phyloP scores from a whole-genome alignment of 768 basidiomycete genomes.

The Tulasnella sp. region DNA sequence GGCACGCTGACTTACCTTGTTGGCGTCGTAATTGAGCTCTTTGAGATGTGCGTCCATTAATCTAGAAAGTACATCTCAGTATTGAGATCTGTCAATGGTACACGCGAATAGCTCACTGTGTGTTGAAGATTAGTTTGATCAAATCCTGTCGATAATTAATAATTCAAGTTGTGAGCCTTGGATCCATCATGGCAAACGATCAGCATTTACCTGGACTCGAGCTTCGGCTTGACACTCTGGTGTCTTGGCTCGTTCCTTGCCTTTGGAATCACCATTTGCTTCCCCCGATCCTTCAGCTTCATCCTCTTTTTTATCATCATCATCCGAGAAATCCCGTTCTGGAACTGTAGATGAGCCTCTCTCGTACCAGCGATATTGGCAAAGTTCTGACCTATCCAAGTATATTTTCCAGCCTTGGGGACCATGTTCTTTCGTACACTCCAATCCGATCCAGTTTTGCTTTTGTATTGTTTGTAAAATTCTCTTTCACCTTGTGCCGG shows the following conservation, averaged over 20 bases:
- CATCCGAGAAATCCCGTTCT: slow-evolving; percentile 37
- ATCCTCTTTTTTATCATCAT: slow-evolving; percentile 26
- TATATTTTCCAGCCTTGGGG: slow-evolving; percentile 35
- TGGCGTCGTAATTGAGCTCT: slow-evolving; percentile 54
- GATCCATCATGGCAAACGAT: background rate
- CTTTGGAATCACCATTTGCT: slow-evolving; percentile 23
- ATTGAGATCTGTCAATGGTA: background rate
- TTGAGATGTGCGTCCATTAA: slow-evolving; percentile 42
- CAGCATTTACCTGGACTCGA: slow-evolving; percentile 27
- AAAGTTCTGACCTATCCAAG: slow-evolving; percentile 37
- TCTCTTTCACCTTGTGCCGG: slow-evolving; percentile 31
- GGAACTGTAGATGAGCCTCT: background rate
- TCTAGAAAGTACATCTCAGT: slow-evolving; percentile 22
- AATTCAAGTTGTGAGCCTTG: background rate
- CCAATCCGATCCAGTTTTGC: slow-evolving; percentile 40
- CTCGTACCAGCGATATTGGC: background rate
- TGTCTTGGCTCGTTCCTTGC: slow-evolving; percentile 28
- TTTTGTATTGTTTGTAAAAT: slow-evolving; percentile 50
- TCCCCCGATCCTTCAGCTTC: slow-evolving; percentile 20
- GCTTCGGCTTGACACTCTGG: slow-evolving; percentile 35
- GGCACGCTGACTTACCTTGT: slow-evolving; percentile 26
- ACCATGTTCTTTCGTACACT: slow-evolving; percentile 39
- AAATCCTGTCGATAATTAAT: slow-evolving; percentile 3
- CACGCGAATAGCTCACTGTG: slow-evolving; percentile 26
- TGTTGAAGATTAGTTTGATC: slow-evolving; percentile 19